Base-by-base conservation (phyloP, 805 yeast species). In the Yamadazyma kitorensis region DNA sequence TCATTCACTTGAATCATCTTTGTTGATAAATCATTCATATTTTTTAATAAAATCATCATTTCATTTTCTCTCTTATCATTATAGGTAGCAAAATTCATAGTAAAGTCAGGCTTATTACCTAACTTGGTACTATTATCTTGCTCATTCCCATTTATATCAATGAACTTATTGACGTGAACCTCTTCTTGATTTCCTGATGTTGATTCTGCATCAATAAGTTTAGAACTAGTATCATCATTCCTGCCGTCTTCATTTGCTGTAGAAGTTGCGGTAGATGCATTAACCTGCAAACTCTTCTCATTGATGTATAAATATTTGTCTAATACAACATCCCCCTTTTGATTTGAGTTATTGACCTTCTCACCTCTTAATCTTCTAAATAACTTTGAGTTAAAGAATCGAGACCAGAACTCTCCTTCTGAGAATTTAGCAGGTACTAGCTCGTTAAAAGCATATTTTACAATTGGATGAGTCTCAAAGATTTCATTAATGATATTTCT, bases 401-500 rank as follows among this genome's bases (percentile, higher is more conserved):
- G 68, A 8, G 95, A 86, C 98, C 98, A 93, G 49, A 93, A 93
- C 52, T 85, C 95, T 26, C 91, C 89, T 55, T 93, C 98, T 30
- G 77, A 74, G 34, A 93, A 70, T 41, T 82, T 80, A 10, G 41
- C 48, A 1, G 98, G 98, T 4, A 93, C 98, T 38, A 80, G 80
- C 35, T 93, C 98, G 39, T 78, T 80, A 52, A 85, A 93, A 0
- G 98, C 98, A 43, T 76, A 78, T 40, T 86, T 78, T 17, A 93
- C 94, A 24, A 89, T 78, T 0, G 98, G 98, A 52, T 91, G 93
- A 39, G 91, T 95, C 33, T 81, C 86, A 54, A 93, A 89, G 15
- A 93, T 87, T 43, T 84, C 94, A 37, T 78, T 80, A 50, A 93
- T 89, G 41, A 83, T 88, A 41, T 89, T 97, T 36, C 96, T 69